phyloP scores from a whole-genome alignment of 768 basidiomycete species.

The Lactarius sanguifluus region DNA sequence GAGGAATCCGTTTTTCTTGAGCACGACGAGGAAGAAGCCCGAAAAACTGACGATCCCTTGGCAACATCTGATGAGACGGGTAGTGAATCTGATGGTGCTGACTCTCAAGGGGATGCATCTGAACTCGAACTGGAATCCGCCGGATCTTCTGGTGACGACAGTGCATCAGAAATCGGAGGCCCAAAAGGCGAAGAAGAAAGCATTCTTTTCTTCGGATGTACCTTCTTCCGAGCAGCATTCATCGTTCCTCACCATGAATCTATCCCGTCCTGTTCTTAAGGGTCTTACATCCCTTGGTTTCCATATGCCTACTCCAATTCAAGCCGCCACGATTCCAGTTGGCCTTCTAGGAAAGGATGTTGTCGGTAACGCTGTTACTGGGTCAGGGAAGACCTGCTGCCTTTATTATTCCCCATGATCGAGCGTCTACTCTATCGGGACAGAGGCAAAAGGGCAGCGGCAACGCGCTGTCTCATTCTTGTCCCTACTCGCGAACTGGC shows the following conservation, averaged over 20 bases:
- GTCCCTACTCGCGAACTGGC: conserved; percentile 95
- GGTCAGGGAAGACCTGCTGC: conserved; percentile 99
- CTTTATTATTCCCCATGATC: conserved; percentile 91
- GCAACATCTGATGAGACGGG: conserved; percentile 26
- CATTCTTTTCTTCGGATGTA: conserved; percentile 73
- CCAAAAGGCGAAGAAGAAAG: conserved; percentile 72
- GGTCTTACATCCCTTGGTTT: conserved; percentile 83
- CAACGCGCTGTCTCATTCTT: conserved; percentile 86
- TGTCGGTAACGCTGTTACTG: conserved; percentile 94
- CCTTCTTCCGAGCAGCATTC: conserved; percentile 53
- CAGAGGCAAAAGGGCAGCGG: conserved; percentile 80
- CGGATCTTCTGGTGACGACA: conserved; percentile 58
- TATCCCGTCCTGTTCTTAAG: conserved; percentile 92
- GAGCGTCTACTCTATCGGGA: conserved; percentile 93
- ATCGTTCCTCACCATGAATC: conserved; percentile 91
- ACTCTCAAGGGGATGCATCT: conserved; percentile 33
- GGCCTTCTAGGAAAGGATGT: conserved; percentile 94
- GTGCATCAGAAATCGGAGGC: conserved; percentile 58
- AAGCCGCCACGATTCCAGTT: conserved; percentile 89
- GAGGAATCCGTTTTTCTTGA: conserved; percentile 35
- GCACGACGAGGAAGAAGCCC: conserved; percentile 41
- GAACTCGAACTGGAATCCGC: conserved; percentile 38
- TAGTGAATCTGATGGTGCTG: conserved; percentile 29
- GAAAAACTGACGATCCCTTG: conserved; percentile 29
- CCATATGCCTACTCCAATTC: conserved; percentile 89